Percentiles rank a stretch among this genome's conserved stretches.
Evolutionary conservation across 2,329 filamentous ascomycete genomes (phyloP).

Genomic region (Pseudogymnoascus sp.): DNA sequence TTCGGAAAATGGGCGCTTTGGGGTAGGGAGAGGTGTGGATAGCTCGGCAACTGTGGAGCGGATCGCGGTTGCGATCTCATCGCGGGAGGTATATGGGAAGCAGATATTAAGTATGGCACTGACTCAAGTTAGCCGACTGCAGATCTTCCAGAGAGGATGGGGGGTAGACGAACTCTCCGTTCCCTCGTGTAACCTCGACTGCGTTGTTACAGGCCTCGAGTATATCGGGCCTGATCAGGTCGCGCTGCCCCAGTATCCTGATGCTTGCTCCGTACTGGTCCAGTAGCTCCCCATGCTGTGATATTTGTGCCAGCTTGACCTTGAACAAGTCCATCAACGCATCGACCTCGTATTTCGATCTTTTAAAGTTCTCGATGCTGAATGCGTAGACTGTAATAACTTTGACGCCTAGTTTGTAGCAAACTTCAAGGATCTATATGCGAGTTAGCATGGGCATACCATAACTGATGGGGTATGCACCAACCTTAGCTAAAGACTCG

Average conservation of each 20-base stretch:
- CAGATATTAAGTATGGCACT: slow-evolving; percentile 80
- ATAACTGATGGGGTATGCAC: slow-evolving; percentile 23
- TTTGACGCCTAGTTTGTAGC: slow-evolving; percentile 95
- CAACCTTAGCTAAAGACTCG: slow-evolving; percentile 80
- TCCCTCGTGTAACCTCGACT: slow-evolving; percentile 77
- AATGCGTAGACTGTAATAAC: slow-evolving; percentile 98
- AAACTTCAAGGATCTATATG: slow-evolving; percentile 79
- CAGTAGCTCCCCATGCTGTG: slow-evolving; percentile 86
- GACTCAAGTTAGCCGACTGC: slow-evolving; percentile 13
- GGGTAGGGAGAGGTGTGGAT: slow-evolving; percentile 60
- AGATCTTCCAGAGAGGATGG: neutral
- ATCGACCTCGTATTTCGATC: slow-evolving; percentile 92
- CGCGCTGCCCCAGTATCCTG: slow-evolving; percentile 75
- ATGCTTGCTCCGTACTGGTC: slow-evolving; percentile 88
- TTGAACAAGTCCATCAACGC: slow-evolving; percentile 97
- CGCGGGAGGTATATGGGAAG: slow-evolving; percentile 92
- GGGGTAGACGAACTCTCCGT: slow-evolving; percentile 56
- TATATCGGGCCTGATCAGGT: slow-evolving; percentile 80
- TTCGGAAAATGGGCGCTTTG: slow-evolving; percentile 73
- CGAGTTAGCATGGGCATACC: neutral
- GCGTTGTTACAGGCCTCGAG: slow-evolving; percentile 81
- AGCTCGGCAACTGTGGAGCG: slow-evolving; percentile 83
- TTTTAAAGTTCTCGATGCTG: slow-evolving; percentile 98
- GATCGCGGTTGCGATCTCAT: slow-evolving; percentile 89
- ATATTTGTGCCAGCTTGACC: slow-evolving; percentile 83